These are phyloP conservation scores for Starmerella geochares DNA, from an alignment of 805 yeast genomes.

Conservation along the genomic window DNA sequence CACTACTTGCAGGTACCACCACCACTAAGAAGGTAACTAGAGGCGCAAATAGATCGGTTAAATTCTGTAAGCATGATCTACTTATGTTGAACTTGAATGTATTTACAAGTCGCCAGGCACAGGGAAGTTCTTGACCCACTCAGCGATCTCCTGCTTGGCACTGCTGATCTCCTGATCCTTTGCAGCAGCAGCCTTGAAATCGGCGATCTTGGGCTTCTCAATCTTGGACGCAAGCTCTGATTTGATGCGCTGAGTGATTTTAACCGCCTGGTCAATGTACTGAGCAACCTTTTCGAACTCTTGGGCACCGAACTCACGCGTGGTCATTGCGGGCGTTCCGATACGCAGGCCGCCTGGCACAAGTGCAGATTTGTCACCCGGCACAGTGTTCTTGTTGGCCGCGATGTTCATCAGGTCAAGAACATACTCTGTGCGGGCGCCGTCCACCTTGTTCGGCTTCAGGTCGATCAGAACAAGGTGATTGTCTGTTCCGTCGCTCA, in stretches of 20 bases:
- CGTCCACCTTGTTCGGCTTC: conserved; percentile 73
- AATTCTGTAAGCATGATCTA: too few species aligned
- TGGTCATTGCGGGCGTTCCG: conserved; percentile 98
- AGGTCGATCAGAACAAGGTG: conserved; percentile 81
- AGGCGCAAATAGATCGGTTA: too few species aligned
- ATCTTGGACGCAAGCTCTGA: conserved; percentile 58
- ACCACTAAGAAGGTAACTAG: too few species aligned
- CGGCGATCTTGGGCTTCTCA: conserved; percentile 44
- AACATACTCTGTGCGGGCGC: conserved; percentile 89
- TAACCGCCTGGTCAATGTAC: conserved; percentile 70
- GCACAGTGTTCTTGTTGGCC: conserved; percentile 89
- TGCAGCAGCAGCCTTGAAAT: conserved; percentile 62
- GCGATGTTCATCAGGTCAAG: conserved; percentile 88
- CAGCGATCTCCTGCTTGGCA: conserved; percentile 54
- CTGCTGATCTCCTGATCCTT: conserved; percentile 46
- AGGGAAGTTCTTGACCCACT: conserved; percentile 67
- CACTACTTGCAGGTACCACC: too few species aligned
- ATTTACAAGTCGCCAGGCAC: conserved; percentile 44
- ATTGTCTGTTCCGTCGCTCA: conserved; percentile 88
- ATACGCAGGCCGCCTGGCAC: conserved; percentile 94
- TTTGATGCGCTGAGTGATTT: conserved; percentile 52
- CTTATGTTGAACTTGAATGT: too few species aligned
- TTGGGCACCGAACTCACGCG: conserved; percentile 73
- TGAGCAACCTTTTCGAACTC: conserved; percentile 76
- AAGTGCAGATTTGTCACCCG: conserved; percentile 91